phyloP scores from a whole-genome alignment of 306 rosid species.

The Herpetospermum pedunculosum region DNA sequence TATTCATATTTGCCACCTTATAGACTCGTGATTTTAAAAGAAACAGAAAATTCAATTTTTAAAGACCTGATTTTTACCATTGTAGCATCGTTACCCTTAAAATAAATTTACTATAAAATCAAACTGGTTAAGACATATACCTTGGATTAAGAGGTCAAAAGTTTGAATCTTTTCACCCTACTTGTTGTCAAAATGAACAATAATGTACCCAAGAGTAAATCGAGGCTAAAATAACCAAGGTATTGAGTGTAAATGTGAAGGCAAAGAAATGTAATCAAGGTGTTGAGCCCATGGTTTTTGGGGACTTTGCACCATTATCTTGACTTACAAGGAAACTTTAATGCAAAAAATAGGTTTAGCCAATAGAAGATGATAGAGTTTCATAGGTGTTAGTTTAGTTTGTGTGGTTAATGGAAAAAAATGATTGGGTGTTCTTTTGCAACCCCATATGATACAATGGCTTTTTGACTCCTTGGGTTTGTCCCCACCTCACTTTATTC shows the following conservation, averaged over 20 bases:
- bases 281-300: constrained; percentile 3
- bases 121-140: no score
- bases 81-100: no score
- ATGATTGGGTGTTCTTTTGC: neutral
- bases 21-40: no score
- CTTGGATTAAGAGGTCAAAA: no score
- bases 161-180: no score
- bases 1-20: no score
- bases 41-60: neutral
- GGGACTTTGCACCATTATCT: neutral
- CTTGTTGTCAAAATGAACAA: no score
- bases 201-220: no score
- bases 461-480: neutral
- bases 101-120: neutral
- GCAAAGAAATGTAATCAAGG: neutral
- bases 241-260: neutral
- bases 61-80: neutral
- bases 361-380: neutral
- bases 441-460: neutral
- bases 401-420: constrained; percentile 1
- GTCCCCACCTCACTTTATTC: neutral
- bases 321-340: neutral
- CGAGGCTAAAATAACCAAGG: neutral
- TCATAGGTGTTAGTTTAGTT: neutral
- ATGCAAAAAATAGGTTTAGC: neutral